Percentiles rank a stretch among this genome's conserved stretches.
Evolutionary conservation across 306 rosid species (phyloP).

Genomic region (Astragalus membranaceus): DNA sequence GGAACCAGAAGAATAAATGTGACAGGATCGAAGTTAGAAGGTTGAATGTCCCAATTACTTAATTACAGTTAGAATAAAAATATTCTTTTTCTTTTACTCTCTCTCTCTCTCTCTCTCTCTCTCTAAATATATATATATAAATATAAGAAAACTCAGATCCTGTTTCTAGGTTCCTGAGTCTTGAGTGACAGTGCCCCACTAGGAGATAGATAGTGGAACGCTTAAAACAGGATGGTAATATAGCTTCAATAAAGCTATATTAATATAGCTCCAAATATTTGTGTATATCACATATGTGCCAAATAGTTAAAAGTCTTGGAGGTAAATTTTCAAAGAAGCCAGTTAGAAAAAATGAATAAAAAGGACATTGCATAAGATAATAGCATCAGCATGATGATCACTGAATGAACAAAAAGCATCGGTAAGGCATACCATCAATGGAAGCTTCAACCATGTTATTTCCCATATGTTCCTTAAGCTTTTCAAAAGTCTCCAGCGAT

Average conservation of each 20-base stretch:
- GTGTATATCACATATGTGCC: background rate
- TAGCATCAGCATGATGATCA: background rate
- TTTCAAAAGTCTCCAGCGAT: constrained; percentile 47
- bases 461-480: constrained; percentile 38
- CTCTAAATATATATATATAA: too few species aligned
- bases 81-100: too few species aligned
- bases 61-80: background rate
- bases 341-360: background rate
- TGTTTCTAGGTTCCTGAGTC: background rate
- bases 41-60: background rate
- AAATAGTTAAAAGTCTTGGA: background rate
- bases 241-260: constrained; percentile 8
- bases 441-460: constrained; percentile 52
- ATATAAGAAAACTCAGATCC: background rate
- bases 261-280: background rate
- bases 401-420: constrained; percentile 14
- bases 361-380: constrained; percentile 7
- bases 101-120: background rate
- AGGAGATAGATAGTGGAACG: constrained; percentile 2
- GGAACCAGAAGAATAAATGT: background rate
- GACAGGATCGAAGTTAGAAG: background rate
- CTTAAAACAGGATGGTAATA: background rate
- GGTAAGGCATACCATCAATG: constrained; percentile 49
- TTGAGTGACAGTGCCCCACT: background rate
- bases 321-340: background rate